Base-by-base conservation (phyloP, 495 filamentous ascomycete genomes). In the Physcia stellaris region DNA sequence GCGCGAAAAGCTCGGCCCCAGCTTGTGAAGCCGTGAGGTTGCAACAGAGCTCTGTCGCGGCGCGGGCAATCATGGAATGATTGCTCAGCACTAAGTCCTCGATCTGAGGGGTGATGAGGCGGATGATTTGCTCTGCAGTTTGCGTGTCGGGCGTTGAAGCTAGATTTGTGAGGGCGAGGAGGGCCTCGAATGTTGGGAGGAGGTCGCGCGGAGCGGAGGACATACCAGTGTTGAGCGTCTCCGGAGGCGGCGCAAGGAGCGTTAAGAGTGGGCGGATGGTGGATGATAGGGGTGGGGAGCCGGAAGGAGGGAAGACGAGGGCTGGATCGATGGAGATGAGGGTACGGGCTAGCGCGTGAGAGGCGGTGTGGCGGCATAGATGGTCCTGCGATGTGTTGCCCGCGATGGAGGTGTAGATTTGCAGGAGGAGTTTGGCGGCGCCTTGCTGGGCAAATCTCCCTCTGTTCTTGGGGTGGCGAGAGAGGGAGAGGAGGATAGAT, bases 101-200 rank as follows among this genome's bases (percentile, higher is more conserved):
- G 35, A 92, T 68, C 23, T 66, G 71, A 6, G 76, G 42, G 70
- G 80, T 86, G 9, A 75, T 74, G 26, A 68, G 61, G 21, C 80
- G 77, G 22, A 87, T 77, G 37, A 87, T 92, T 10, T 67, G 58
- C 33, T 73, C 68, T 4, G 82, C 67, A 1, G 80, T 77, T 9
- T 77, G 64, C 24, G 71, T 67, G 51, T 84, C 71, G 20, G 79
- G 71, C 12, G 76, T 75, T 0, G 85, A 87, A 1, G 88, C 90
- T 6, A 96, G 70, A 49, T 98, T 98, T 1, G 90, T 94, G 21
- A 98, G 71, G 2, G 90, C 92, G 40, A 96, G 74, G 11, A 96
- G 68, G 2, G 80, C 70, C 53, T 98, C 90, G 51, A 95, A 98
- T 3, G 79, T 73, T 0, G 87, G 84, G 5, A 95, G 68, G n/a